Evolutionary conservation across 1,139 yeast genomes (phyloP), one percentile per base, ranked within the genome.

Genomic region (Entelexis sorbosivorans): DNA sequence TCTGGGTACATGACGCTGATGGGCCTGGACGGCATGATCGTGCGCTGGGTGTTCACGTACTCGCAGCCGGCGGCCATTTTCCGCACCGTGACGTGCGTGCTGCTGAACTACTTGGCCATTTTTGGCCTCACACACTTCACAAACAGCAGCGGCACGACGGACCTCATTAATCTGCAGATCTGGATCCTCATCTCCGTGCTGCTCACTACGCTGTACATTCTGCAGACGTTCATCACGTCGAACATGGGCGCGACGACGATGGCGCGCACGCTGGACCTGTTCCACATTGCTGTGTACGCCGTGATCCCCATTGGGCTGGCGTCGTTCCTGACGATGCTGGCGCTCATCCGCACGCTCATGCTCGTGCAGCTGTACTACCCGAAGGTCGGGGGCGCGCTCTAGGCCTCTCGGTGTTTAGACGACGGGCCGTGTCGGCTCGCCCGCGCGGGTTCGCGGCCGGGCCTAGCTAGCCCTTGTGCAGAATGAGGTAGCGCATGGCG

Each of bases 251-350:
- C 83, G 55, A 50, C 50, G 13, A 35, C 35, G 22, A 63, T 64
- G 47, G 57, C 62, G 50, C 61, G 71, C 20, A 64, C 70, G 7
- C 68, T 68, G 44, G 84, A 88, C 57, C 78, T 91, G 54, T 84
- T 88, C 66, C 87, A 85, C 60, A 84, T 91, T 47, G 89, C 85
- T 1, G 96, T 91, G 1, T 91, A 86, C 71, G 96, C 97, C 1
- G 97, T 91, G 49, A 96, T 91, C 6, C 98, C 98, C 0, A 89
- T 91, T 24, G 98, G 98, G 0, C 63, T 91, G 55, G 96, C 98
- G 3, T 86, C 96, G 61, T 91, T 91, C 61, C 69, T 89, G 28
- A 88, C 97, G 5, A 87, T 89, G 95, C 72, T 88, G 29, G 93
- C 89, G 0, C 69, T 89, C 47, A 69, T 88, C 31, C 70, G 96